These are phyloP conservation scores for Globisporangium solare DNA, from an alignment of 352 stramenopile species.

Conservation along the genomic window DNA sequence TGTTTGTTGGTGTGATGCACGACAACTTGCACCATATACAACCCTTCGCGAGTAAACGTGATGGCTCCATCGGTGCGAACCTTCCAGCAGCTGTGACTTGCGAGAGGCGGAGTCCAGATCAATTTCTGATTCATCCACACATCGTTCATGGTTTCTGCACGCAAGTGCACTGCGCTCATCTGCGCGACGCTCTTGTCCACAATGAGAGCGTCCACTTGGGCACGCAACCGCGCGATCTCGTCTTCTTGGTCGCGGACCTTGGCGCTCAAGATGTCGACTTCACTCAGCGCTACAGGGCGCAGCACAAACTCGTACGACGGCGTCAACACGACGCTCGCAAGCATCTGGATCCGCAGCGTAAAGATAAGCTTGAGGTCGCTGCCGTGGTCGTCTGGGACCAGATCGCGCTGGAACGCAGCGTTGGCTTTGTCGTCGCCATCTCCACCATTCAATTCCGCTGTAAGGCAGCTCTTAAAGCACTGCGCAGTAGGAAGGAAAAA, in stretches of 20 bases:
- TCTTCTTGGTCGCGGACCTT: slow-evolving; percentile 9
- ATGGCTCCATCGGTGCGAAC: background rate
- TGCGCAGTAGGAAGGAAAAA: too few relatives aligned
- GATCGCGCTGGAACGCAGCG: too few relatives aligned
- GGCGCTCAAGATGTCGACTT: slow-evolving; percentile 7
- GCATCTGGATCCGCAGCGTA: slow-evolving; percentile 4
- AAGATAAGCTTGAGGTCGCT: background rate
- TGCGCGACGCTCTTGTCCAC: too few relatives aligned
- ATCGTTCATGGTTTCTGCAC: too few relatives aligned
- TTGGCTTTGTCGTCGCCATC: too few relatives aligned
- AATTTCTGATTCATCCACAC: too few relatives aligned
- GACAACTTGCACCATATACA: slow-evolving; percentile 3
- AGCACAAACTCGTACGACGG: slow-evolving; percentile 9
- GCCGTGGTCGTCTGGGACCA: too few relatives aligned
- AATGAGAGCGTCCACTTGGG: slow-evolving; percentile 1
- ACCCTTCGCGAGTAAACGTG: background rate
- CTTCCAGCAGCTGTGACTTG: too few relatives aligned
- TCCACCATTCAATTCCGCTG: too few relatives aligned
- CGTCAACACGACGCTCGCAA: slow-evolving; percentile 8
- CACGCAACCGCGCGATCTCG: slow-evolving; percentile 6
- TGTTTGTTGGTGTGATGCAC: slow-evolving; percentile 7
- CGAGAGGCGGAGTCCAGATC: too few relatives aligned
- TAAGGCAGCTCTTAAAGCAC: too few relatives aligned
- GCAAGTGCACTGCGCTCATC: too few relatives aligned
- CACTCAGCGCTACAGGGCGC: slow-evolving; percentile 1